These are phyloP conservation scores for Croton setiger DNA, from an alignment of 441 rosid species.

Conservation along the genomic window DNA sequence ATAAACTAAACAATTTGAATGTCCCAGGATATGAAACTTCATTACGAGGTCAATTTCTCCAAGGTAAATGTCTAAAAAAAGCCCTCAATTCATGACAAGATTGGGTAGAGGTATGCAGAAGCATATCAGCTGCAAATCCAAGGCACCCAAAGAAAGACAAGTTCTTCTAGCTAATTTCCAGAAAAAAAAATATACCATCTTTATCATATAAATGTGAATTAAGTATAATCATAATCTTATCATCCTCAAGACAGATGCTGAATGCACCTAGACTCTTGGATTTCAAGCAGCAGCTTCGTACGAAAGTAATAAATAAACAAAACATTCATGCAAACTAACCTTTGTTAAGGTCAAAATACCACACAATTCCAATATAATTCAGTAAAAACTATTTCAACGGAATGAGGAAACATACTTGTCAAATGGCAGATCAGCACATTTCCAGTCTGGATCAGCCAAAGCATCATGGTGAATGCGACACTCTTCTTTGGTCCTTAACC, in stretches of 20 bases:
- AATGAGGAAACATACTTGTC: conserved; percentile 62
- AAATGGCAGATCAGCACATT: conserved; percentile 81
- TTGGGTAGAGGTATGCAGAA: neutral
- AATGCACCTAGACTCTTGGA: neutral
- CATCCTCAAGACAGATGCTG: neutral
- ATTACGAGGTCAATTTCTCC: neutral
- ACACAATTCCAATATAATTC: neutral
- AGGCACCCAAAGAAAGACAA: neutral
- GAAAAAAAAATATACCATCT: neutral
- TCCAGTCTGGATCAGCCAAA: conserved; percentile 80
- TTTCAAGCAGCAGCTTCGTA: neutral
- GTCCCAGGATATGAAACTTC: neutral
- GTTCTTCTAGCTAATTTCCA: neutral
- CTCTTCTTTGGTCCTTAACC: conserved; percentile 86
- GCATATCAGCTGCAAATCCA: neutral
- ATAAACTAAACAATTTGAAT: neutral
- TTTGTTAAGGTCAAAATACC: neutral
- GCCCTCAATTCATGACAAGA: neutral
- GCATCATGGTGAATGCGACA: conserved; percentile 96
- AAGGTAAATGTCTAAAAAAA: neutral
- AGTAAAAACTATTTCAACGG: neutral
- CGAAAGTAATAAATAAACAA: neutral
- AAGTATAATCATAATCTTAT: neutral
- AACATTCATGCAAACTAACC: neutral
- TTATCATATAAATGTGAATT: neutral